Evolutionary conservation across 129 eudicot genomes (phyloP), one percentile per base, ranked within the genome.

Genomic region (Pulicaria dysenterica): DNA sequence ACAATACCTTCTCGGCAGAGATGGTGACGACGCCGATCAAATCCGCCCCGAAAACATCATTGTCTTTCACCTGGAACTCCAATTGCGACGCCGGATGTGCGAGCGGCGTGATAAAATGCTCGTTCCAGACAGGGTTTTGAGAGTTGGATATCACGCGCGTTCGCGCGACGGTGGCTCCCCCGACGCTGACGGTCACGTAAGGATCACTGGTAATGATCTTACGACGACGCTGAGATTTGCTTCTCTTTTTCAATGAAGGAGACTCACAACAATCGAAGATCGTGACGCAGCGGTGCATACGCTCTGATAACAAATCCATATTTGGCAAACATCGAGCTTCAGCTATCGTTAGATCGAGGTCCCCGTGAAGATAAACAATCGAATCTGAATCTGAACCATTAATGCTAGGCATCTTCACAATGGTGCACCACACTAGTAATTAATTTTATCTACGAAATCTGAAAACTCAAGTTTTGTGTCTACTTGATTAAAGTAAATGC

Each of bases 191-290:
- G 16, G 88, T 91, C 3, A 91, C 97, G 80, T 91, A 91, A 6
- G 97, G 97, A 73, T 91, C 97, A 81, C 97, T 91, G 41, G 97
- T 91, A 58, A 91, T 91, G 69, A 91, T 83, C 44, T 88, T 85
- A 38, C 75, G 74, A 42, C 59, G 84, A 42, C 72, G 85, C 9
- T 63, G 84, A 3, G 59, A 34, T 19, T 67, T 69, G 4, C 58
- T 56, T 37, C 65, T 57, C 10, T 19, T 37, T 11, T 24, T 24
- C 31, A 58, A 24, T 38, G 48, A 62, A 4, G 71, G 84, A 5
- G 74, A 72, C 37, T 70, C 65, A 31, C 85, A 72, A 9, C 12
- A 37, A 34, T 78, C 74, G 24, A 84, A 73, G 13, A 79, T 72
- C 37, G 88, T 43, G 58, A 84, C 61, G 62, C 84, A 77, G 5